A percentile compares a stretch with the other conserved stretches of the same genome.
These are phyloP conservation scores for Penicillium sp. DNA, from an alignment of 2,329 filamentous ascomycete species.

Conservation along the genomic window DNA sequence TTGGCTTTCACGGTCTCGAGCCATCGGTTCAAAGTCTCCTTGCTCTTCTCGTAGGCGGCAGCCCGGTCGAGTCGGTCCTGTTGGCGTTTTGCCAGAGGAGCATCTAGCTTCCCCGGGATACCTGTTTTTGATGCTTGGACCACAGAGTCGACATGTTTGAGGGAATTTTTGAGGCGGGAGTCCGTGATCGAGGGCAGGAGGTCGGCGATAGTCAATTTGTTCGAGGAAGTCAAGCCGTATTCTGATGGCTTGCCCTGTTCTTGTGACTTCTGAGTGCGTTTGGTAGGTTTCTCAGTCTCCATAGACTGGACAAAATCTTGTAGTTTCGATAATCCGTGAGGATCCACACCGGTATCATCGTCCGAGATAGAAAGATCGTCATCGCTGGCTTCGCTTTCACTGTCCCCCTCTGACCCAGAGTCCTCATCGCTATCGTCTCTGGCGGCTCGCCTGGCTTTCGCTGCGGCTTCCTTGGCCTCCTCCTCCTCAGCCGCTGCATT, in stretches of 20 bases:
- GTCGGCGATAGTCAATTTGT: slow-evolving; percentile 71
- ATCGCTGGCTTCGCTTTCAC: slow-evolving; percentile 42
- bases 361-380: slow-evolving; percentile 39
- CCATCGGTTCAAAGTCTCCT: slow-evolving; percentile 87
- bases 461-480: slow-evolving; percentile 31
- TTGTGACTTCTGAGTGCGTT: slow-evolving; percentile 44
- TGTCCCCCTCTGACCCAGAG: slow-evolving; percentile 45
- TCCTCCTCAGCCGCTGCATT: slow-evolving; percentile 45
- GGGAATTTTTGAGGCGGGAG: slow-evolving; percentile 69
- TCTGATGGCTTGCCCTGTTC: slow-evolving; percentile 62
- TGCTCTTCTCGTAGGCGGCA: slow-evolving; percentile 84
- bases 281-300: slow-evolving; percentile 38
- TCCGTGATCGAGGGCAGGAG: slow-evolving; percentile 70
- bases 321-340: slow-evolving; percentile 58
- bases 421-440: slow-evolving; percentile 36
- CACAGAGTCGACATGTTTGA: slow-evolving; percentile 62
- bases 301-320: slow-evolving; percentile 68
- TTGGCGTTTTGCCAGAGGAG: slow-evolving; percentile 78
- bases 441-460: slow-evolving; percentile 30
- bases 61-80: slow-evolving; percentile 79
- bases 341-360: slow-evolving; percentile 50
- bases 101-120: slow-evolving; percentile 67
- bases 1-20: slow-evolving; percentile 93
- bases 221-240: slow-evolving; percentile 54
- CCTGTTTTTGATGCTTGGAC: slow-evolving; percentile 53